phyloP scores from a whole-genome alignment of 257 asterid species.

The Coffea eugenioides region DNA sequence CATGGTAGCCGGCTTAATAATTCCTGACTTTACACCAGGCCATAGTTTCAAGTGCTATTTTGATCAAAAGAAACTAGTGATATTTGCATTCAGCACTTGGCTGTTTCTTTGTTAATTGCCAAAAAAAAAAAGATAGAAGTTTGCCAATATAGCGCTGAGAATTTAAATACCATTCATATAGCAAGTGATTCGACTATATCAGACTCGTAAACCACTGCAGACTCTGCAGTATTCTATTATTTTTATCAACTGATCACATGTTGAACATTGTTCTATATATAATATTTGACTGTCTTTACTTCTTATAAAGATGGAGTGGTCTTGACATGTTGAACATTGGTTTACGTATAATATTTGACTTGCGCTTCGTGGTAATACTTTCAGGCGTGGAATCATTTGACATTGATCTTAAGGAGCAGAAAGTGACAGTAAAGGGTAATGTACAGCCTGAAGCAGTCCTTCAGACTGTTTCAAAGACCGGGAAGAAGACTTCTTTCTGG shows the following conservation, averaged over 20 bases:
- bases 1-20: not conserved
- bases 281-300: no score
- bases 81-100: not conserved
- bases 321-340: not conserved
- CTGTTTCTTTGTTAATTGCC: not conserved
- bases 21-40: not conserved
- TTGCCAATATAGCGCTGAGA: not conserved
- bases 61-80: not conserved
- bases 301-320: no score
- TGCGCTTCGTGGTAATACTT: not conserved
- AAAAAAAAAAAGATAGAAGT: not conserved
- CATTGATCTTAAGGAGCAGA: constrained; percentile 73
- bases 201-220: not conserved
- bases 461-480: constrained; percentile 86
- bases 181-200: not conserved
- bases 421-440: constrained; percentile 78
- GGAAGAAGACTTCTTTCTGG: constrained; percentile 86
- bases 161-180: not conserved
- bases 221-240: not conserved
- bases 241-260: not conserved
- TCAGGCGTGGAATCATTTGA: constrained; percentile 84
- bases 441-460: constrained; percentile 76
- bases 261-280: not conserved
- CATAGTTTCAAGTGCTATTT: not conserved
- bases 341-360: not conserved